Percentiles rank a stretch among this genome's conserved stretches.
phyloP scores from a whole-genome alignment of 129 eudicot genomes.

The Lactuca saligna region DNA sequence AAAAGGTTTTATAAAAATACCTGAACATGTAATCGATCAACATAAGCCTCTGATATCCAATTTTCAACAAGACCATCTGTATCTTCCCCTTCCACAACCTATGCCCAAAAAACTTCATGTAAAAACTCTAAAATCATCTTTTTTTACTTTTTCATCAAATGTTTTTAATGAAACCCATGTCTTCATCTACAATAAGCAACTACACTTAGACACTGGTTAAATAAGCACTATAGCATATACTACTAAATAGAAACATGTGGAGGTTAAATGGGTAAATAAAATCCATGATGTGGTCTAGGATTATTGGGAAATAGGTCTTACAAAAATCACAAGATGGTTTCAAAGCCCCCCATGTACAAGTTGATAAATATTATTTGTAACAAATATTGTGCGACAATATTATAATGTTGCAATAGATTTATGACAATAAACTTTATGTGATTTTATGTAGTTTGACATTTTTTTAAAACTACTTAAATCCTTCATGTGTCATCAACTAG shows the following conservation, averaged over 20 bases:
- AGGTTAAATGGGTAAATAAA: too few relatives aligned
- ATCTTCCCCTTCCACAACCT: slow-evolving; percentile 96
- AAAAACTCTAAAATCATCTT: not conserved
- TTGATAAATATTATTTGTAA: not conserved
- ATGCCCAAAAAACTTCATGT: slow-evolving; percentile 4
- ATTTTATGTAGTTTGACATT: not conserved
- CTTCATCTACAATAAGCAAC: not conserved
- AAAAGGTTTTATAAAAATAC: slow-evolving; percentile 32
- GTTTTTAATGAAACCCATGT: not conserved
- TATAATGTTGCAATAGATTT: not conserved
- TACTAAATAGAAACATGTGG: too few relatives aligned
- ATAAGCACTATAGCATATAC: too few relatives aligned
- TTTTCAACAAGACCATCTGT: slow-evolving; percentile 68
- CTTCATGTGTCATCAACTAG: too few relatives aligned
- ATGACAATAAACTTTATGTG: not conserved
- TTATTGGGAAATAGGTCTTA: too few relatives aligned
- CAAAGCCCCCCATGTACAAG: too few relatives aligned
- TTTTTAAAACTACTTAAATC: too few relatives aligned
- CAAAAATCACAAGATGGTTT: too few relatives aligned
- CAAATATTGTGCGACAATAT: not conserved
- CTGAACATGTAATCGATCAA: slow-evolving; percentile 81
- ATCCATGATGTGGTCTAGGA: too few relatives aligned
- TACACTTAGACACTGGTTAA: too few relatives aligned
- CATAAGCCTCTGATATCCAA: slow-evolving; percentile 81
- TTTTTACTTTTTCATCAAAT: not conserved